Base-by-base conservation (phyloP, 495 filamentous ascomycete genomes). In the Thozetella sp. region DNA sequence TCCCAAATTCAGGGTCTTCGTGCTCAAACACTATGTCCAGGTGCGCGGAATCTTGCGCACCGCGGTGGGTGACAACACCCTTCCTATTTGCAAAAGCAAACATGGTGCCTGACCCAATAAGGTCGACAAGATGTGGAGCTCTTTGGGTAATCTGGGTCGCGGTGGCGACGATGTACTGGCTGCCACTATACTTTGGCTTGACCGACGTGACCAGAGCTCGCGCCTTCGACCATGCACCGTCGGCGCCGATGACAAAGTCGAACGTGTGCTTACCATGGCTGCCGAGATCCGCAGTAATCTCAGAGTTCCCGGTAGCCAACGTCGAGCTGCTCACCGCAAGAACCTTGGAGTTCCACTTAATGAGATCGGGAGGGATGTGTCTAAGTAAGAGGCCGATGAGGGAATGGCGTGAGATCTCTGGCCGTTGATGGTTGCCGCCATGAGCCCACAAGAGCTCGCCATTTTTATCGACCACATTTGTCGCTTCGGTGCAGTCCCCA, bases 201-300 rank as follows among this genome's bases (percentile, higher is more conserved):
- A 72, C 70, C 27, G 75, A 63, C 2, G 80, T 82, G 22, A 88
- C 66, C 1, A 80, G 27, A 0, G 62, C 65, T 22, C 86, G 77
- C 2, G 84, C 77, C 53, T 75, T 76, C 13, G 78, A 82, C 82
- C 86, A 88, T 15, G 85, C 84, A 3, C 87, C 87, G 58, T 89
- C 87, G 2, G 86, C 85, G 11, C 87, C 86, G 27, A 89, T 73
- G 0, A 90, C 73, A 0, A 88, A 67, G 63, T 88, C 83, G 59
- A 80, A 82, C 0, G 61, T 64, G 6, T 61, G 57, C 2, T 58
- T 71, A 19, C 62, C 63, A n/a, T 63, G 57, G n/a, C 46, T n/a
- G 1, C 71, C 67, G 43, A 81, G 73, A 46, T 76, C 65, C 34
- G 81, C 60, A 27, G 53, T 56, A 48, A 68, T 72, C 51, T 66